Conservation (phyloP, 108 stramenopile genomes). For the Cyclotella sp. region DNA sequence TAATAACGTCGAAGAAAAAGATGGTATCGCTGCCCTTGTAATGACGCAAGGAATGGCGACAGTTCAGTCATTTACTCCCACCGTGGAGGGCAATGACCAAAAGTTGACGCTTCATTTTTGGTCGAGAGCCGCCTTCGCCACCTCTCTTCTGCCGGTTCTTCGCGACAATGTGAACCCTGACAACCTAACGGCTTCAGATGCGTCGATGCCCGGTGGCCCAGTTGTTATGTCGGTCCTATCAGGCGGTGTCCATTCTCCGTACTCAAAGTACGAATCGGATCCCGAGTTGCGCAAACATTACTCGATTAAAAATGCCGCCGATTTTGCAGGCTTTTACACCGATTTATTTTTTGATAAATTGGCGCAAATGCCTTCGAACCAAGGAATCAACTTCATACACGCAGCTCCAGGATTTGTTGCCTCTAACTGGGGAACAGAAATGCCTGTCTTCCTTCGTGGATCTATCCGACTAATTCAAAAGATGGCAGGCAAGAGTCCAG, state of each 20-base stretch:
- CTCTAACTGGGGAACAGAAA: slow-evolving; percentile 66
- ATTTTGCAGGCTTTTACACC: slow-evolving; percentile 70
- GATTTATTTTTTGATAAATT: slow-evolving; percentile 66
- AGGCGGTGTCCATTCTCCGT: slow-evolving; percentile 63
- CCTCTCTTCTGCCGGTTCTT: slow-evolving; percentile 39
- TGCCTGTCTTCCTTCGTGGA: slow-evolving; percentile 41
- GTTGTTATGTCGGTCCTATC: slow-evolving; percentile 56
- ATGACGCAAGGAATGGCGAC: slow-evolving; percentile 82
- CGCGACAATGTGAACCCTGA: neutral
- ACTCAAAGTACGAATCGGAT: slow-evolving; percentile 50
- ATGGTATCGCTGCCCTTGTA: slow-evolving; percentile 58
- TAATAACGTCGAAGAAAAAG: neutral
- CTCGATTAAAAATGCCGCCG: slow-evolving; percentile 61
- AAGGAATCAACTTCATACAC: slow-evolving; percentile 49
- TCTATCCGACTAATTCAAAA: slow-evolving; percentile 53
- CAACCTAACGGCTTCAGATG: neutral
- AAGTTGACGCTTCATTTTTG: slow-evolving; percentile 59
- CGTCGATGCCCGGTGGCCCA: slow-evolving; percentile 36
- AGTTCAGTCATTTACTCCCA: slow-evolving; percentile 58
- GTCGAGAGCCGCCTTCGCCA: slow-evolving; percentile 48
- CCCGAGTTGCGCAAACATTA: slow-evolving; percentile 54
- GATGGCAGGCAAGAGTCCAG: slow-evolving; percentile 35
- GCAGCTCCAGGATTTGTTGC: slow-evolving; percentile 65
- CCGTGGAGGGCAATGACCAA: slow-evolving; percentile 65
- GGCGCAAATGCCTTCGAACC: slow-evolving; percentile 27